A percentile compares a stretch with the other conserved stretches of the same genome.
These are phyloP conservation scores for Chlorella sorokiniana DNA, from an alignment of 139 green algal genomes.

Conservation along the genomic window DNA sequence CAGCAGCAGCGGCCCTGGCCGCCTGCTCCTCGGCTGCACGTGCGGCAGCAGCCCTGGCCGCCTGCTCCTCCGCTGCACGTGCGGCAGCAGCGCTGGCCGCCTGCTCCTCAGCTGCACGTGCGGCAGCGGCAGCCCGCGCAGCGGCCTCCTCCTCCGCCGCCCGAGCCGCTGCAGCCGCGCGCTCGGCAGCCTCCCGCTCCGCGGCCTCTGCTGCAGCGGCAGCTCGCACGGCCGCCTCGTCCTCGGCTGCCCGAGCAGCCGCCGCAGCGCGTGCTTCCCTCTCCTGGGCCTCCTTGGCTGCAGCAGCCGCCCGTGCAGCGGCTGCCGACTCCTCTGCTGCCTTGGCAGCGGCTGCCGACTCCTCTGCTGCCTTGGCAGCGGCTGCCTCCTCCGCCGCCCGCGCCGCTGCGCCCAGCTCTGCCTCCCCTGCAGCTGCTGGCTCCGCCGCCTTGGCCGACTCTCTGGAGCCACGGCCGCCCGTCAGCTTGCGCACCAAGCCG, in stretches of 20 bases:
- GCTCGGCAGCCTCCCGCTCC: too few species aligned
- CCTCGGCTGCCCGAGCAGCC: background rate
- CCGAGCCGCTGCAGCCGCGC: background rate
- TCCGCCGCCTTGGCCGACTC: background rate
- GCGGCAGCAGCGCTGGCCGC: background rate
- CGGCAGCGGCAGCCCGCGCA: background rate
- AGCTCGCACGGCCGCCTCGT: background rate
- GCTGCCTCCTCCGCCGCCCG: background rate
- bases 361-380: background rate
- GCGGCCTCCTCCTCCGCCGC: background rate
- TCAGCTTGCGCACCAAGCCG: conserved; percentile 23
- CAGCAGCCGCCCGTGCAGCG: too few species aligned
- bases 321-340: too few species aligned
- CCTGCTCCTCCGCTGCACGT: too few species aligned
- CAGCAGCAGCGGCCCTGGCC: too few species aligned
- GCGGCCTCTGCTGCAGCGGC: too few species aligned
- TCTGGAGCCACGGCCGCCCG: background rate
- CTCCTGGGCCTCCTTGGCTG: too few species aligned
- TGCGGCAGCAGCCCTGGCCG: too few species aligned
- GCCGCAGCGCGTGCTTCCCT: background rate
- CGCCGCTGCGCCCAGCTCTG: too few species aligned
- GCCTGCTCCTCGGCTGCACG: too few species aligned
- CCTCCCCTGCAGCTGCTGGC: background rate
- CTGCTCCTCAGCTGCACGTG: background rate
- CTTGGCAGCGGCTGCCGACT: too few species aligned